phyloP scores from a whole-genome alignment of 129 eudicot genomes.

The Deinandra increscens region DNA sequence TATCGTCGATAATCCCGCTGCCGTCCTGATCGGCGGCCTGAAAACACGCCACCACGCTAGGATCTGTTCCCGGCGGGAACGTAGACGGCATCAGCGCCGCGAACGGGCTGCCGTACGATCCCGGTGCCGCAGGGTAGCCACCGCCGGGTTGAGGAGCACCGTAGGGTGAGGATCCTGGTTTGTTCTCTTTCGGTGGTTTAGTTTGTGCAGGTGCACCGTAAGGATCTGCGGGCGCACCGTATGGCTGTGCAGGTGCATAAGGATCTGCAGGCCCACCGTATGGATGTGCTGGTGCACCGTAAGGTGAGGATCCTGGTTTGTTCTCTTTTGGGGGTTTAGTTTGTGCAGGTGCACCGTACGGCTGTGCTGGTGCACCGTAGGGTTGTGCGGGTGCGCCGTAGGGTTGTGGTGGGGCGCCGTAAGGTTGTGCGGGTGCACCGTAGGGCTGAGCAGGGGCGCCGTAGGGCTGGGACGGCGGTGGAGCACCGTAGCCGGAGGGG shows the following conservation, averaged over 20 bases:
- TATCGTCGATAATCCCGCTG: constrained; percentile 84
- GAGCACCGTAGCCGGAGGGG: constrained; percentile 46
- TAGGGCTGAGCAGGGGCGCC: constrained; percentile 24
- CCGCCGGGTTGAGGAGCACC: constrained; percentile 32
- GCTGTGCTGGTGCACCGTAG: constrained; percentile 15
- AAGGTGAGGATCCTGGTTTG: constrained; percentile 35
- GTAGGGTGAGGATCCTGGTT: constrained; percentile 35
- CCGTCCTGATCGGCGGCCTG: constrained; percentile 86
- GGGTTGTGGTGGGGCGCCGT: constrained; percentile 30
- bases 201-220: constrained; percentile 34
- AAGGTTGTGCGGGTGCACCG: constrained; percentile 30
- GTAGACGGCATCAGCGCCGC: constrained; percentile 71
- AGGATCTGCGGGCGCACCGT: constrained; percentile 50
- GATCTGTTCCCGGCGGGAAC: constrained; percentile 92
- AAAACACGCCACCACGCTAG: constrained; percentile 71
- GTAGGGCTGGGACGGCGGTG: constrained; percentile 29
- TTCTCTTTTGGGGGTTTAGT: constrained; percentile 46
- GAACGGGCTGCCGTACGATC: constrained; percentile 65
- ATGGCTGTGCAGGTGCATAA: constrained; percentile 29
- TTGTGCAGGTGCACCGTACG: constrained; percentile 29
- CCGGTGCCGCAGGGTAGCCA: constrained; percentile 48
- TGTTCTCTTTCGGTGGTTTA: constrained; percentile 47
- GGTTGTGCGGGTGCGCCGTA: constrained; percentile 34
- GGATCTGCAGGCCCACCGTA: constrained; percentile 54
- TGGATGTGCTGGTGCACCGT: constrained; percentile 27